phyloP scores from a whole-genome alignment of 2,329 filamentous ascomycete species.

The Colletotrichum noveboracense region DNA sequence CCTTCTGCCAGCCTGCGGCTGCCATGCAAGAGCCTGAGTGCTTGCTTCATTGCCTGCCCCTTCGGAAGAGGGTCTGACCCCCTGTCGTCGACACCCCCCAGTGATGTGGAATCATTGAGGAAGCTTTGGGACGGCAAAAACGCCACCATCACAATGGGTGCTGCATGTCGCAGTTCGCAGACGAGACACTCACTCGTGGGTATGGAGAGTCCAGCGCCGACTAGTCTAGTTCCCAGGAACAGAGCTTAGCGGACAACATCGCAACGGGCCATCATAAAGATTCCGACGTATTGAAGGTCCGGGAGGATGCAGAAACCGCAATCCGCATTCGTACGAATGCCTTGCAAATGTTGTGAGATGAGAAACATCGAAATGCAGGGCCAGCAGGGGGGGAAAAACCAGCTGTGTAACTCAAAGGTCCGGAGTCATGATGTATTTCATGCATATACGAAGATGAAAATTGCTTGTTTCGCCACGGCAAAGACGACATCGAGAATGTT shows the following conservation, averaged over 20 bases:
- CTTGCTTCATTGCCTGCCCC: neutral
- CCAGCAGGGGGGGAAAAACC: too few relatives aligned
- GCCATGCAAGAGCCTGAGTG: neutral
- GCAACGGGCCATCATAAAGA: neutral
- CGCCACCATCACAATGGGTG: neutral
- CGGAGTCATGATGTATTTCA: neutral
- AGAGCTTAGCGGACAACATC: neutral
- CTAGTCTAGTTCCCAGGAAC: neutral
- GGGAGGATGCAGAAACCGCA: neutral
- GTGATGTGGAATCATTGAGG: constrained; percentile 11
- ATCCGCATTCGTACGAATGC: neutral
- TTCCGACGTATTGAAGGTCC: neutral
- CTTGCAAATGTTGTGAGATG: neutral
- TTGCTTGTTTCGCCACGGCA: neutral
- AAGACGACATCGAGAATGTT: neutral
- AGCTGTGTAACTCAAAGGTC: neutral
- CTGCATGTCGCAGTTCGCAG: constrained; percentile 16
- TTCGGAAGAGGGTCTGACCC: neutral
- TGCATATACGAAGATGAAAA: neutral
- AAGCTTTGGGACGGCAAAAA: neutral
- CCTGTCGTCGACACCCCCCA: constrained; percentile 1
- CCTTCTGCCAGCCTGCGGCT: neutral
- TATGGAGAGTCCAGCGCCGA: neutral
- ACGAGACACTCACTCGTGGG: constrained; percentile 5
- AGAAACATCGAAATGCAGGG: neutral